Evolutionary conservation across 2,329 filamentous ascomycete genomes (phyloP), one percentile per base, ranked within the genome.

Genomic region (Periconia sp.): DNA sequence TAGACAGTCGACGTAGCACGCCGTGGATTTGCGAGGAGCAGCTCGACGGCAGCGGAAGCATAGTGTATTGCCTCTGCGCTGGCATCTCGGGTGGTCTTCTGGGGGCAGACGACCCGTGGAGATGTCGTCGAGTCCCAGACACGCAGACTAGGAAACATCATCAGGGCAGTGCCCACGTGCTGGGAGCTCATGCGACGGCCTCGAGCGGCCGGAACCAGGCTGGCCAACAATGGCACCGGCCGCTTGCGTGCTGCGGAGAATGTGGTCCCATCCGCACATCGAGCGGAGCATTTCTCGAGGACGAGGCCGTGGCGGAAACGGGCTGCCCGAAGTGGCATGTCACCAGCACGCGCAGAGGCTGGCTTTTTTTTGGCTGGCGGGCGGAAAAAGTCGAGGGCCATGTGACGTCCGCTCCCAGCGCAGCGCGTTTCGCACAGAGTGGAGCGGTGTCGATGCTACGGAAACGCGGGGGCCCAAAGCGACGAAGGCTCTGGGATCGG

Each of bases 1-100:
- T 58, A 56, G 48, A 57, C 36, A 48, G 47, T 58, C 53, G 50
- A 61, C 52, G 59, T 68, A 57, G 61, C 61, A 56, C 46, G 34
- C 41, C 35, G 50, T 37, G 46, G 43, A 28, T 22, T 38, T 37
- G 25, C 42, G 33, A 37, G 47, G 46, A 46, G 42, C 43, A 50
- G 36, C 34, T 48, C 39, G 43, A 50, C 49, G 32, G 37, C n/a
- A n/a, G n/a, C n/a, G n/a, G n/a, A n/a, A n/a, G n/a, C n/a, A n/a
- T n/a, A n/a, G n/a, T n/a, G n/a, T n/a, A n/a, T n/a, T n/a, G n/a
- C n/a, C n/a, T n/a, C n/a, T n/a, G n/a, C n/a, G n/a, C n/a, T n/a
- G n/a, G n/a, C n/a, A n/a, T n/a, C n/a, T n/a, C n/a, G n/a, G n/a
- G n/a, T n/a, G n/a, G n/a, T n/a, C n/a, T n/a, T n/a, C n/a, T n/a